phyloP scores from a whole-genome alignment of 306 rosid species.

The Cicer arietinum region DNA sequence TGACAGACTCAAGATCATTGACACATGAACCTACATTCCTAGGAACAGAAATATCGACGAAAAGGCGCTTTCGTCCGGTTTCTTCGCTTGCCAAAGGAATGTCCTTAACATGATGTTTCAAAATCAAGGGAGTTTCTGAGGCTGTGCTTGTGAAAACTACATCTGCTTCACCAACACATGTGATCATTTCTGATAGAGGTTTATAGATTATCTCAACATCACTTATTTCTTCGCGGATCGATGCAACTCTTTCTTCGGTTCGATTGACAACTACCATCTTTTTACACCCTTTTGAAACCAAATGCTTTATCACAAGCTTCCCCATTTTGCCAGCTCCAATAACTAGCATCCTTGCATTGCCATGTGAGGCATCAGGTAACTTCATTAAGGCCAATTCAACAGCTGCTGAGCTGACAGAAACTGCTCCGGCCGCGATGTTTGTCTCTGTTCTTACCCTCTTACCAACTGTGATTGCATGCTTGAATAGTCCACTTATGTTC shows the following conservation, averaged over 20 bases:
- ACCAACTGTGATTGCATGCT: slow-evolving; percentile 97
- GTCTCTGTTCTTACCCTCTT: slow-evolving; percentile 97
- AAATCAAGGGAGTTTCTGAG: slow-evolving; percentile 80
- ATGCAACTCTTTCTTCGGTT: slow-evolving; percentile 81
- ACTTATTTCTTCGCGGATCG: slow-evolving; percentile 69
- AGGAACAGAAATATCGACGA: slow-evolving; percentile 93
- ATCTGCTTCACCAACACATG: slow-evolving; percentile 77
- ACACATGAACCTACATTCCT: slow-evolving; percentile 90
- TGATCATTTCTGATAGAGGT: slow-evolving; percentile 81
- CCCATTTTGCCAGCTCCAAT: slow-evolving; percentile 99
- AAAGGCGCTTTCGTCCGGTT: slow-evolving; percentile 64
- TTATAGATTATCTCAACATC: slow-evolving; percentile 81
- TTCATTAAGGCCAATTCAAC: slow-evolving; percentile 95
- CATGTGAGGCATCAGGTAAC: slow-evolving; percentile 76
- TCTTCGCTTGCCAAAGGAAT: slow-evolving; percentile 68
- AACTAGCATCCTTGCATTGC: slow-evolving; percentile 71
- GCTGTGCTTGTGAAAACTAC: slow-evolving; percentile 94
- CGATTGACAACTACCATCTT: slow-evolving; percentile 93
- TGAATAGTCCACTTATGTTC: slow-evolving; percentile 95
- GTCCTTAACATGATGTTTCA: slow-evolving; percentile 74
- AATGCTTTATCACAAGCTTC: slow-evolving; percentile 93
- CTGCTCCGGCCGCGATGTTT: slow-evolving; percentile 97
- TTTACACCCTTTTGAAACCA: slow-evolving; percentile 90
- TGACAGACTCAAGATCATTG: slow-evolving; percentile 61
- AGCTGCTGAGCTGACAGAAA: slow-evolving; percentile 98